Evolutionary conservation across 192 early-diverging fungal genomes (phyloP), one percentile per base, ranked within the genome.

Genomic region (Coemansia sp.): DNA sequence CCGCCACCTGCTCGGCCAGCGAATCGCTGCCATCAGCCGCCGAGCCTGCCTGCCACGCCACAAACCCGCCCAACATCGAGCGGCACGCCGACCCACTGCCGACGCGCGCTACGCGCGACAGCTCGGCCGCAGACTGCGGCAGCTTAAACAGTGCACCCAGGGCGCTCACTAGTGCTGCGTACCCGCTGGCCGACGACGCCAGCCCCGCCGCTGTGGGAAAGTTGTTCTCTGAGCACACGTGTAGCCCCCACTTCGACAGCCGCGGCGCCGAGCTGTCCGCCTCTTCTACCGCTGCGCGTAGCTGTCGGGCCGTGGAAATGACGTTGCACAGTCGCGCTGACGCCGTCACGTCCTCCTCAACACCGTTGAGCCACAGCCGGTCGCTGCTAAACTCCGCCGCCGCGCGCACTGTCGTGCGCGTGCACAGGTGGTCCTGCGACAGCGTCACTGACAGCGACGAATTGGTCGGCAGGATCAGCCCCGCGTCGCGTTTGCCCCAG

Each of bases 161-260:
- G 0, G 93, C 90, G 57, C 88, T 94, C 27, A 95, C 93, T 56
- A 99, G 83, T 66, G 92, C 93, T 25, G 97, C 96, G 39, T 95
- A 95, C 5, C 97, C 97, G 24, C 93, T 93, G 11, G 97, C 97
- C 8, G 93, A 95, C 52, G 96, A 98, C 7, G 97, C 97, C 27
- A 99, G 84, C 7, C 97, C 97, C 1, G 97, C 97, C 23, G 97
- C 97, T 6, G 97, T 99, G 20, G 97, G 97, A 84, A 99, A 99
- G 84, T 98, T 99, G 88, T 99, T 99, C 65, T 91, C 92, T n/a
- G 95, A 97, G 72, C 89, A 91, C 51, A 99, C 88, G 66, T 93
- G 94, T 57, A 98, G 72, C n/a, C 76, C 57, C 72, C 85, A 88
- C 30, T 66, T 62, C 0, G 93, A 88, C 36, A 97, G 74, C 21